phyloP scores from a whole-genome alignment of 2,329 filamentous ascomycete genomes.

The Diatrype stigma region DNA sequence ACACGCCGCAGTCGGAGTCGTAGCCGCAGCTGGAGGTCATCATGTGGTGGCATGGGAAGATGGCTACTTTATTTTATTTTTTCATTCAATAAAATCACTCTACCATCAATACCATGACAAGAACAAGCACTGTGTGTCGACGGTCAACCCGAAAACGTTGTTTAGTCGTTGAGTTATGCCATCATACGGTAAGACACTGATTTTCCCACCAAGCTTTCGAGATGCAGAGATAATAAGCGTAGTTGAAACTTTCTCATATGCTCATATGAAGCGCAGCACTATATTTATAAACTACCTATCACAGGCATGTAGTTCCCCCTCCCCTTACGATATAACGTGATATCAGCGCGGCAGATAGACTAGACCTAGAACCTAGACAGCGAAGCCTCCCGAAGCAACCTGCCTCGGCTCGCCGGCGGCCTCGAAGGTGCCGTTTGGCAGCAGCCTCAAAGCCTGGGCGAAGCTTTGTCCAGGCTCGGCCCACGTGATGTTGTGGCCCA shows the following conservation, averaged over 20 bases:
- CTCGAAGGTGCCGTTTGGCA: conserved; percentile 66
- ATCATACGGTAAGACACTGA: no score
- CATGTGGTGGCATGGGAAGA: background rate
- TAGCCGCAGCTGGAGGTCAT: conserved; percentile 12
- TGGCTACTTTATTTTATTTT: no score
- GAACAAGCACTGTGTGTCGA: no score
- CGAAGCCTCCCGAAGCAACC: conserved; percentile 64
- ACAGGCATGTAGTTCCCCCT: background rate
- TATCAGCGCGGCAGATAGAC: no score
- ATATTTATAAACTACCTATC: background rate
- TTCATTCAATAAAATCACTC: no score
- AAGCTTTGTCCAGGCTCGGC: conserved; percentile 61
- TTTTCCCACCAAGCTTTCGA: no score
- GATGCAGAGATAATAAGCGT: no score
- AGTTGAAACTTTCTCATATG: no score
- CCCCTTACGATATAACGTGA: background rate
- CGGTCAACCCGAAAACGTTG: no score
- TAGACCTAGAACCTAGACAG: conserved; percentile 29
- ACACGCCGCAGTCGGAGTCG: conserved; percentile 2
- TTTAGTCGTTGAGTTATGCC: no score
- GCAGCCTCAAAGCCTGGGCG: conserved; percentile 66
- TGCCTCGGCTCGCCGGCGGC: conserved; percentile 82
- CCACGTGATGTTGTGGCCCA: conserved; percentile 75
- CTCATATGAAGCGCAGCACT: no score
- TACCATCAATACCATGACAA: no score